Percentiles rank a stretch among this genome's conserved stretches.
These are phyloP conservation scores for Trichosanthes cucumerina DNA, from an alignment of 306 rosid species.

Conservation along the genomic window DNA sequence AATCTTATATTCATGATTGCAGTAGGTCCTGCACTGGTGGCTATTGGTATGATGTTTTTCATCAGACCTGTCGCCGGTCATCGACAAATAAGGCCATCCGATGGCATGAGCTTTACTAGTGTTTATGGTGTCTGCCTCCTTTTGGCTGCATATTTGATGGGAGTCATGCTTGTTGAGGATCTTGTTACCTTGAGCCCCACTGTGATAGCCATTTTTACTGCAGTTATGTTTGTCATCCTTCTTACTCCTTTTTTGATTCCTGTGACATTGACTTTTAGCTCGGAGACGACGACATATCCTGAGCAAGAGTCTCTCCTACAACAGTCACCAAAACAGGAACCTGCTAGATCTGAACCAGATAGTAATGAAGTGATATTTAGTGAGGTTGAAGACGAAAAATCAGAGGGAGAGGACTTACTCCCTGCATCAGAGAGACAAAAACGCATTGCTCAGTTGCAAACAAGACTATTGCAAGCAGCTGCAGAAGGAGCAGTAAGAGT, in stretches of 20 bases:
- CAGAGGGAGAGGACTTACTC: slow-evolving; percentile 35
- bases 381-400: slow-evolving; percentile 42
- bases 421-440: slow-evolving; percentile 48
- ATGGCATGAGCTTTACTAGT: slow-evolving; percentile 43
- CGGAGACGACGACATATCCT: slow-evolving; percentile 18
- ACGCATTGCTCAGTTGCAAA: slow-evolving; percentile 42
- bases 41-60: slow-evolving; percentile 57
- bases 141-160: slow-evolving; percentile 83
- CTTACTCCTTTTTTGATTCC: slow-evolving; percentile 63
- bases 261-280: slow-evolving; percentile 28
- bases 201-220: slow-evolving; percentile 35
- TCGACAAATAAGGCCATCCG: slow-evolving; percentile 59
- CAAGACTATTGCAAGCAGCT: slow-evolving; percentile 43
- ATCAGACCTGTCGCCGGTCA: slow-evolving; percentile 87
- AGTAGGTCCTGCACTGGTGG: slow-evolving; percentile 70
- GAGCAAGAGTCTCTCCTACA: slow-evolving; percentile 59
- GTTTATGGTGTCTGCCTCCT: slow-evolving; percentile 70
- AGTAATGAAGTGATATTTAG: slow-evolving; percentile 41
- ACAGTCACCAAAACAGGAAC: slow-evolving; percentile 27
- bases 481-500: slow-evolving; percentile 85
- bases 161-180: slow-evolving; percentile 79
- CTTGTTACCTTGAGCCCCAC: slow-evolving; percentile 40
- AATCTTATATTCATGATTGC: slow-evolving; percentile 79
- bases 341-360: slow-evolving; percentile 27
- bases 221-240: slow-evolving; percentile 41